Conservation (phyloP, 2,329 filamentous ascomycete species). For the Penicillium sp. region DNA sequence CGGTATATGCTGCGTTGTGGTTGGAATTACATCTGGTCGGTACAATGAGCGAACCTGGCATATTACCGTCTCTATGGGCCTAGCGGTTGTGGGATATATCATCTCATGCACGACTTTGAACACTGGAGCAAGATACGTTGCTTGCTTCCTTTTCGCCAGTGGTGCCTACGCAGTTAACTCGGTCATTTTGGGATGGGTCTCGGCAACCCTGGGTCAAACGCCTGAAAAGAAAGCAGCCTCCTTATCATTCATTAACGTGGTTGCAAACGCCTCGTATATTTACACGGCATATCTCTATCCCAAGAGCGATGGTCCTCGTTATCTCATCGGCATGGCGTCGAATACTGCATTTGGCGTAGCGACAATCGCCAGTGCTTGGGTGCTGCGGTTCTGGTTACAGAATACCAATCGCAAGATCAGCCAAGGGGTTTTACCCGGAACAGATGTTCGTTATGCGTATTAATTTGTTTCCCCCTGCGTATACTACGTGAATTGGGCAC, state of each 20-base stretch:
- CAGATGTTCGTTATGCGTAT: neutral
- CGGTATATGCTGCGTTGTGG: conserved; percentile 4
- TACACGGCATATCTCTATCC: conserved; percentile 38
- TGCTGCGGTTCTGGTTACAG: conserved; percentile 5
- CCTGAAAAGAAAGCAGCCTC: conserved; percentile 46
- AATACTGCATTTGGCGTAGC: conserved; percentile 9
- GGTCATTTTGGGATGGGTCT: conserved; percentile 45
- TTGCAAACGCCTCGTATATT: conserved; percentile 41
- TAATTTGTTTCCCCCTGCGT: too few relatives aligned
- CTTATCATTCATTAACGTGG: conserved; percentile 43
- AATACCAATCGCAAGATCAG: conserved; percentile 7
- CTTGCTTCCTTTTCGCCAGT: conserved; percentile 29
- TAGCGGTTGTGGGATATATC: conserved; percentile 26
- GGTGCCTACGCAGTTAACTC: conserved; percentile 36
- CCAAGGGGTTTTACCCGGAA: neutral
- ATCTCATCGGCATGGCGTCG: conserved; percentile 12
- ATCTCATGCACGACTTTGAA: conserved; percentile 21
- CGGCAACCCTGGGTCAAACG: conserved; percentile 42
- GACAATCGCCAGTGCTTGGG: conserved; percentile 9
- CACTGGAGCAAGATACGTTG: conserved; percentile 25
- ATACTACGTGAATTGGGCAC: too few relatives aligned
- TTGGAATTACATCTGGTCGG: conserved; percentile 9
- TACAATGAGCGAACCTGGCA: conserved; percentile 29
- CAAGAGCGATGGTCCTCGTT: conserved; percentile 7
- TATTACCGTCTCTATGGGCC: conserved; percentile 17